Evolutionary conservation across 2,329 filamentous ascomycete genomes (phyloP), one percentile per base, ranked within the genome.

Genomic region (Monosporascus sp.): DNA sequence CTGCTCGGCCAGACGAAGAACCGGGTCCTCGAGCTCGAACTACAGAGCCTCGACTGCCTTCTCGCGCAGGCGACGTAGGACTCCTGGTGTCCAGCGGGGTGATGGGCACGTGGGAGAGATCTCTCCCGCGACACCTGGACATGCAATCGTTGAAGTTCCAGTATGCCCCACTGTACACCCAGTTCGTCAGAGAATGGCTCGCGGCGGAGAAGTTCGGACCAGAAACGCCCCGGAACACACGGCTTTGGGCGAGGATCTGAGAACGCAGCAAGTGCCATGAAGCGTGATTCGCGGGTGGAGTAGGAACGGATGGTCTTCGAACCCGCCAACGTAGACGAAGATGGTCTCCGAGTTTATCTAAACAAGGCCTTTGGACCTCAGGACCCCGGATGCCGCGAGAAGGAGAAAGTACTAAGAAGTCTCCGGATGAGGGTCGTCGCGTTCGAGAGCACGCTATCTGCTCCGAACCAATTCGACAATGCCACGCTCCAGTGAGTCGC

Each of bases 111-210:
- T 72, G 68, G 46, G 70, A 69, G 50, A 54, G 57, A 5, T 57
- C 66, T 49, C 63, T 74, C 15, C 59, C 62, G 4, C 57, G 60
- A 7, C 67, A 62, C 53, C 58, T 74, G 5, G 67, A 73, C 50
- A 57, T 66, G 4, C 66, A 70, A 45, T 72, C 68, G 51, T 65
- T 66, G n/a, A 70, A 67, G 54, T 59, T 73, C 14, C 56, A 62
- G 36, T 60, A 70, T 46, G 68, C 65, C 5, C 61, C 67, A 43
- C 54, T 71, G 46, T 70, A 72, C 57, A 70, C 70, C 4, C 65
- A 66, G 8, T 61, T 74, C 14, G 52, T 73, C 45, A 72, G 69
- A 22, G 70, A 73, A 51, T 73, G 72, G 72, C 70, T 72, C 57
- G 48, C 15, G 55, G 48, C 8, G 47, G 37, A 39, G 17, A 18